Base-by-base conservation (phyloP, 2,329 filamentous ascomycete species). In the Fusarium sp. region DNA sequence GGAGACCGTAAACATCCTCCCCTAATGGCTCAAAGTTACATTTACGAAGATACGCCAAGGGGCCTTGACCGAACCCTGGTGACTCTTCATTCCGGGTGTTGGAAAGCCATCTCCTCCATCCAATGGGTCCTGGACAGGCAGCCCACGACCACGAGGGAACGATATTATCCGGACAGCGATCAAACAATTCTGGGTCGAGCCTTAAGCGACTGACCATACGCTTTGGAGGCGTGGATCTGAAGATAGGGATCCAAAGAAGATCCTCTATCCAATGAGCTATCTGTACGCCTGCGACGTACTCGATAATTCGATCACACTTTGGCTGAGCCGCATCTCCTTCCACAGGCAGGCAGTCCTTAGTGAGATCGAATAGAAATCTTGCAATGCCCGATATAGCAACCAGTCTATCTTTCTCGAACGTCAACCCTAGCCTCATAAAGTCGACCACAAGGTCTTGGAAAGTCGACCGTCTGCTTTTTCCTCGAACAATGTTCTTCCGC, bases 91-190 rank as follows among this genome's bases (percentile, higher is more conserved):
- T 23, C 23, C 5, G 23, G 23, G 6, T 23, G 23, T 23, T 23
- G 23, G 23, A 23, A 23, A 23, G 4, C 23, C 23, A 23, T 1
- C 23, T 6, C 23, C 6, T 3, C 30, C 51, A 55, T 6, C 1
- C 6, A 1, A 59, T n/a, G 12, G 41, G 28, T 0, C 38, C 47
- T 8, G 38, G 31, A 2, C 34, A 55, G 5, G 40, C 16, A 2
- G 33, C 49, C 56, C 56, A 59, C 2, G 34, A 55, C 56, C 56
- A 59, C 2, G 41, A 59, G 7, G 56, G 56, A 5, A 31, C 12
- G 0, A 2, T 8, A 3, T 52, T 18, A 33, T 16, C 37, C 3
- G 28, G 20, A 13, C 20, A 13, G 3, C 54, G 54, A 1, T 30
- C 6, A 3, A 20, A 46, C 3, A 16, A 12, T 4, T 12, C 23